Evolutionary conservation across 108 stramenopile species (phyloP), one percentile per base, ranked within the genome.

Genomic region (Fragilariopsis cylindrus): DNA sequence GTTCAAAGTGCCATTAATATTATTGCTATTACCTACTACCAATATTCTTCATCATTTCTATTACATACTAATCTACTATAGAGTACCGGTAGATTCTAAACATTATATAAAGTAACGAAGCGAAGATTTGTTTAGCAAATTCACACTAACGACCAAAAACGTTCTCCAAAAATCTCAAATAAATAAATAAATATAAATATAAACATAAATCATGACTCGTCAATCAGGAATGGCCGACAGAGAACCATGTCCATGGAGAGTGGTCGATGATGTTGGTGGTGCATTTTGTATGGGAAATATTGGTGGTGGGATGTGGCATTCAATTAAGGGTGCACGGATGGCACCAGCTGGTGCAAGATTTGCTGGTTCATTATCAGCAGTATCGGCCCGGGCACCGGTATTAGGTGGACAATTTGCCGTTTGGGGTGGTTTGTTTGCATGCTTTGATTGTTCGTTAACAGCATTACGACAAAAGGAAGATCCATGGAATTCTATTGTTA

Each of bases 401-500:
- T 75, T 98, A 76, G 98, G 98, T 57, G 98, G 97, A 41, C 93
- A 95, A 57, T 94, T 95, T 64, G 92, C 92, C 7, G 91, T 93
- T 2, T 99, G 98, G 98, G 98, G 98, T 40, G 96, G 92, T 18
- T 70, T 98, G n/a, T 99, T 98, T 82, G 96, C 98, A 13, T 88
- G 94, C 62, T 98, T 91, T 68, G 98, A 99, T 81, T 99, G 98
- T 81, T 83, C 90, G 16, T 77, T 99, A 40, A 94, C 94, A 13
- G 89, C 92, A 12, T 74, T 98, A 30, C 89, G 98, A 57, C 94
- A 96, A 79, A 97, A 95, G 84, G 99, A 99, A 87, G 99, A 99
- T 87, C 96, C 99, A 6, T 99, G 98, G 98, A 99, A 99, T 68
- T 88, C 96, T 54, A 99, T 99, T 65, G 77, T 98, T n/a, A 86